Conservation (phyloP, 805 yeast genomes). For the Scheffersomyces stipitis region DNA sequence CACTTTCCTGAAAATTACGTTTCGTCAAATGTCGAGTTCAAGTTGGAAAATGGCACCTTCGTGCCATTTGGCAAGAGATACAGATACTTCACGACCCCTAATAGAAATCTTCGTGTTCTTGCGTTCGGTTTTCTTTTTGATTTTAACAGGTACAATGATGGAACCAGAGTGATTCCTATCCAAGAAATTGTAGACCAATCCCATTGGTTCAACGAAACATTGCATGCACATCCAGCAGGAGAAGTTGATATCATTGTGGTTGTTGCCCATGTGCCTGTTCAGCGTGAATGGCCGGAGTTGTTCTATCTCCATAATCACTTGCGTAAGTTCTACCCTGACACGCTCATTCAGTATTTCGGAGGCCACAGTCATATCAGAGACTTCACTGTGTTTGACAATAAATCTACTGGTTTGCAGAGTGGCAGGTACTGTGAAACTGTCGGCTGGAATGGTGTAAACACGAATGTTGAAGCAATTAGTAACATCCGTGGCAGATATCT, state of each 20-base stretch:
- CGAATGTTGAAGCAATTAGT: constrained; percentile 8
- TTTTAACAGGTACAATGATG: constrained; percentile 58
- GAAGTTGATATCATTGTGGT: constrained; percentile 66
- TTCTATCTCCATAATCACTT: constrained; percentile 47
- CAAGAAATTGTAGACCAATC: constrained; percentile 49
- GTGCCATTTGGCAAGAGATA: constrained; percentile 69
- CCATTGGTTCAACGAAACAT: constrained; percentile 60
- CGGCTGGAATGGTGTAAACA: constrained; percentile 74
- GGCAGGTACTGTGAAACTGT: constrained; percentile 92
- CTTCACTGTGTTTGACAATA: constrained; percentile 64
- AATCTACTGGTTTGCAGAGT: constrained; percentile 80
- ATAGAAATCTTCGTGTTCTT: constrained; percentile 51
- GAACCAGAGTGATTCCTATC: constrained; percentile 65
- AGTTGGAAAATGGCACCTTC: constrained; percentile 41
- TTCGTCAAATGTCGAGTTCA: constrained; percentile 68
- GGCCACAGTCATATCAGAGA: constrained; percentile 95
- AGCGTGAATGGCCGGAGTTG: constrained; percentile 55
- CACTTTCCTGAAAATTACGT: constrained; percentile 66
- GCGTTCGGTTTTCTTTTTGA: constrained; percentile 81
- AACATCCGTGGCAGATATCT: constrained; percentile 25
- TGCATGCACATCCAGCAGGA: constrained; percentile 28
- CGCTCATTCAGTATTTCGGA: constrained; percentile 81
- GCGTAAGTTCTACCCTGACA: constrained; percentile 58
- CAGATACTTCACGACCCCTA: constrained; percentile 63
- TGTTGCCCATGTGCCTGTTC: constrained; percentile 74